Evolutionary conservation across 768 basidiomycete species (phyloP).

Genomic region (Hemileccinum impolitum): DNA sequence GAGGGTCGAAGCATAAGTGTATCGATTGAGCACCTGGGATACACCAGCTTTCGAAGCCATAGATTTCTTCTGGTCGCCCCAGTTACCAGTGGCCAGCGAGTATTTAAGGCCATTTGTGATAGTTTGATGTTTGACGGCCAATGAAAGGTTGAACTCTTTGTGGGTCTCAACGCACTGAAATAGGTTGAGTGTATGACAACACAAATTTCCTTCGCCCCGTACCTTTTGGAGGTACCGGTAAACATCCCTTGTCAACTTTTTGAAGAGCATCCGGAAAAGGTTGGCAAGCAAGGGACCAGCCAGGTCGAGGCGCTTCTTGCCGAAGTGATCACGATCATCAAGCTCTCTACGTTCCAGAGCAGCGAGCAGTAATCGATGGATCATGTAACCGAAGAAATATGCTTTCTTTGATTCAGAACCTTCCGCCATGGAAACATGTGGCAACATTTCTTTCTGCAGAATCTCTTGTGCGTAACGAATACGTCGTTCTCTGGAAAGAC

Average conservation of each 20-base stretch:
- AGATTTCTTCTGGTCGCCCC: conserved; percentile 99
- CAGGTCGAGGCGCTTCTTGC: conserved; percentile 94
- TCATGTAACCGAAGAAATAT: conserved; percentile 99
- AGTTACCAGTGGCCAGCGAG: conserved; percentile 97
- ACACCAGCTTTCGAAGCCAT: conserved; percentile 98
- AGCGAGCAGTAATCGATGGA: conserved; percentile 90
- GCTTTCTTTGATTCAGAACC: conserved; percentile 98
- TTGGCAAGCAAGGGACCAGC: conserved; percentile 96
- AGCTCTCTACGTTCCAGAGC: conserved; percentile 92
- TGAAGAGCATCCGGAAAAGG: conserved; percentile 95
- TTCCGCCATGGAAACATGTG: conserved; percentile 94
- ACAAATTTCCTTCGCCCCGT: conserved; percentile 4
- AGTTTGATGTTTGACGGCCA: conserved; percentile 94
- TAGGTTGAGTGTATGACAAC: background rate
- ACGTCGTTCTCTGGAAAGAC: conserved; percentile 87
- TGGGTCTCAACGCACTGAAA: conserved; percentile 90
- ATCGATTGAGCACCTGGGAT: conserved; percentile 96
- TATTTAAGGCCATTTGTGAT: conserved; percentile 99
- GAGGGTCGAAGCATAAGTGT: conserved; percentile 97
- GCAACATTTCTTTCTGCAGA: conserved; percentile 96
- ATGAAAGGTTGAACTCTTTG: conserved; percentile 88
- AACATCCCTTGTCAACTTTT: conserved; percentile 94
- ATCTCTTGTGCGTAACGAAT: conserved; percentile 97
- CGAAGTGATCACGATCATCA: conserved; percentile 99
- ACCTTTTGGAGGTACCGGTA: conserved; percentile 98